Evolutionary conservation across 345 rosid genomes (phyloP).

Genomic region (Boechera divaricarpa): DNA sequence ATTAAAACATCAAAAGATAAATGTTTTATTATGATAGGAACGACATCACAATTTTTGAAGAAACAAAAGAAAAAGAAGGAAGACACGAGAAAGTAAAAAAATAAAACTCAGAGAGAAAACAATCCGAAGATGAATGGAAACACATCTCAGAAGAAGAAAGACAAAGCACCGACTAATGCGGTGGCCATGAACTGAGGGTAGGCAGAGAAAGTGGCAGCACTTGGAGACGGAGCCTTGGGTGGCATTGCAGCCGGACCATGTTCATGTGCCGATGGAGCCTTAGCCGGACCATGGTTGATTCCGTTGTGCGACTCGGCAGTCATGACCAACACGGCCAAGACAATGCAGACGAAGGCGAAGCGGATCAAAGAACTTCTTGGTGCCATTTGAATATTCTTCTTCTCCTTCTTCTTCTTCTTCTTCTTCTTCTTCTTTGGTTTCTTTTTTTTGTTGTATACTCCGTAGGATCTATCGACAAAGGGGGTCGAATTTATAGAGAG

Average conservation of each 20-base stretch:
- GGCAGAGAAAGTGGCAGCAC: constrained; percentile 44
- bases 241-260: constrained; percentile 17
- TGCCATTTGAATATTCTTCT: constrained; percentile 29
- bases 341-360: constrained; percentile 42
- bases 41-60: constrained; percentile 18
- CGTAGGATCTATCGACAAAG: constrained; percentile 27
- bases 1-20: not conserved
- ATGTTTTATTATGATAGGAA: constrained; percentile 15
- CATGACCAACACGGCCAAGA: constrained; percentile 44
- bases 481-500: constrained; percentile 30
- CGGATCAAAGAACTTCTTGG: constrained; percentile 40
- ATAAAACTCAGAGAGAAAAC: constrained; percentile 5
- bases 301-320: constrained; percentile 33
- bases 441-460: not conserved
- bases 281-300: not conserved
- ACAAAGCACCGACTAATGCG: constrained; percentile 40
- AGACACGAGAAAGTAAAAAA: not conserved
- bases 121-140: constrained; percentile 16
- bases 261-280: constrained; percentile 6
- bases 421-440: not conserved
- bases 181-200: constrained; percentile 41
- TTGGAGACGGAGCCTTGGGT: constrained; percentile 37
- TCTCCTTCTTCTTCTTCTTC: not conserved
- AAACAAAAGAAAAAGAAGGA: not conserved
- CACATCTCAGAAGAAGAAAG: constrained; percentile 36